Evolutionary conservation across 805 yeast genomes (phyloP), one percentile per base, ranked within the genome.

Genomic region (Isabelozyma gotoi): DNA sequence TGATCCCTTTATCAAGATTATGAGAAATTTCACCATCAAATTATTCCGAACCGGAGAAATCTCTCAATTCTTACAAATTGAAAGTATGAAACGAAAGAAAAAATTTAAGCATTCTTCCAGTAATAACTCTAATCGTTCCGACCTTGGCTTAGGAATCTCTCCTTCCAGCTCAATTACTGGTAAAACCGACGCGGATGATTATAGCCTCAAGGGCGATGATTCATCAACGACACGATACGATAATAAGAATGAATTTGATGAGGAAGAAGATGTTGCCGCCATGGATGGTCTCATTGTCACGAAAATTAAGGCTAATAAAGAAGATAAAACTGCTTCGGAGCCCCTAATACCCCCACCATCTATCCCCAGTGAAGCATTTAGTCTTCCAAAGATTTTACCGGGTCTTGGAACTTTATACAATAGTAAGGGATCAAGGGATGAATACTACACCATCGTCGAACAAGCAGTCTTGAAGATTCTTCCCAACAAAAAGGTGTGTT

Each of bases 1-100:
- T 37, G 77, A 71, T 45, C 67, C 70, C 3, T 71, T 63, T 43
- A 61, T 67, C 35, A 65, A 63, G 39, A 56, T 68, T 33, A 53
- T 70, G 21, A 54, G 77, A 18, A 62, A 60, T 19, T 71, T 60
- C 49, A 65, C 68, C 7, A 53, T 67, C 12, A 49, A 57, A 21
- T 52, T 70, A 5, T 59, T 71, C 40, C 50, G 54, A 40, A 51
- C 62, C 2, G 76, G 74, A 15, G 66, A 61, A 40, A 61, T 70
- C 44, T 45, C 66, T 1, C 59, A 57, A 42, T 69, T 58, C 44
- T 56, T 62, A 4, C 53, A 49, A 37, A 51, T 45, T 12, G 54
- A 53, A 16, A 46, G 50, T 34, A 41, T 44, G 35, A 53, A 45
- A 35, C 35, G 47, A 33, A 51, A 41, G 33, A 45, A 49, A 20